Evolutionary conservation across 257 asterid genomes (phyloP).

Genomic region (Forsythia viridissima): DNA sequence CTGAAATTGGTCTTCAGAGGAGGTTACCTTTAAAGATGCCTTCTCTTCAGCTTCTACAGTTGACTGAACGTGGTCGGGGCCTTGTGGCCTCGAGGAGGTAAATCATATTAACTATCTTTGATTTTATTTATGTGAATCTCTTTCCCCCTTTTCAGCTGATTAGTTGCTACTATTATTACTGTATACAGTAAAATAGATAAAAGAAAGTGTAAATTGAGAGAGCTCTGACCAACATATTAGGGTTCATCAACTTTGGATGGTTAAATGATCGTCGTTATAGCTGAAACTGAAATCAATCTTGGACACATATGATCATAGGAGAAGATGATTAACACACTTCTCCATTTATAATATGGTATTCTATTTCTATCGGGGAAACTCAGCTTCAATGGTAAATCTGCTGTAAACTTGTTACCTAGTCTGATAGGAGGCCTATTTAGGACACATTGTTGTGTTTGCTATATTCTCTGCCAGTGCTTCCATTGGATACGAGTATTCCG

Average conservation of each 20-base stretch:
- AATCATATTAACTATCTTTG: slow-evolving; percentile 17
- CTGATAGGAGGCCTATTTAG: neutral
- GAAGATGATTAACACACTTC: neutral
- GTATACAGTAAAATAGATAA: neutral
- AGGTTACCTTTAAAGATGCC: slow-evolving; percentile 63
- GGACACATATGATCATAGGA: neutral
- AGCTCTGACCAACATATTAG: neutral
- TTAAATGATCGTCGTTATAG: neutral
- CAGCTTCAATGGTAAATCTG: neutral
- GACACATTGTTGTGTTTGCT: neutral
- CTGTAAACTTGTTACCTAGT: neutral
- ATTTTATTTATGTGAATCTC: slow-evolving; percentile 1
- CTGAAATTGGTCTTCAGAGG: slow-evolving; percentile 36
- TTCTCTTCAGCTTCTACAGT: slow-evolving; percentile 96
- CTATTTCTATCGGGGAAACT: neutral
- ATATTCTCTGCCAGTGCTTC: neutral
- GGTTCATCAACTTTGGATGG: neutral
- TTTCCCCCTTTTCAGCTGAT: neutral
- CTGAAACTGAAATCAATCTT: neutral
- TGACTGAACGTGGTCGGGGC: slow-evolving; percentile 95
- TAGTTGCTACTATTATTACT: neutral
- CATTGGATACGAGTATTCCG: neutral
- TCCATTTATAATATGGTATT: neutral
- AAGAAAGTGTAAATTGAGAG: neutral
- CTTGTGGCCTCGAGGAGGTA: slow-evolving; percentile 92